Conservation (phyloP, 2,329 filamentous ascomycete species). For the Sporothrix globosa region DNA sequence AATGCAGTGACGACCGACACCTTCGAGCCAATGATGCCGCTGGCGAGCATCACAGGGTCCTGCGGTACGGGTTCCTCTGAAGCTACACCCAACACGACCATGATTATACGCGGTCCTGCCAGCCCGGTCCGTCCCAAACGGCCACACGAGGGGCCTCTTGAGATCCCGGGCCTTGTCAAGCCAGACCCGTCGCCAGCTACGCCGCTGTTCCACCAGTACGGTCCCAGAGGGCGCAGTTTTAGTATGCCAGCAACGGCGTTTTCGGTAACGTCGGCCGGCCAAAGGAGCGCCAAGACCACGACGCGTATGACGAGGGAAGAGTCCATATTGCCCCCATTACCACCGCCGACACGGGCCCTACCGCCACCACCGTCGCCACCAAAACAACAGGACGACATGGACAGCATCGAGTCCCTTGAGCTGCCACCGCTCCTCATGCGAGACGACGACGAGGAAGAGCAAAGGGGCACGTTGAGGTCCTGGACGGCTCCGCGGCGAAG, state of each 20-base stretch:
- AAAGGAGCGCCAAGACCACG: not conserved
- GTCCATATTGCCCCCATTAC: conserved; percentile 42
- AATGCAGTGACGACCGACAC: conserved; percentile 33
- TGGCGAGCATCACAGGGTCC: not conserved
- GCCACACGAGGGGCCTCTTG: conserved; percentile 45
- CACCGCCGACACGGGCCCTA: conserved; percentile 52
- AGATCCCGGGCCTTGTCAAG: conserved; percentile 45
- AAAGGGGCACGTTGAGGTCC: not conserved
- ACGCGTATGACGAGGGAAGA: not conserved
- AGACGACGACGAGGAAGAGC: not conserved
- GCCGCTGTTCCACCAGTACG: not conserved
- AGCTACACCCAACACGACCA: no score
- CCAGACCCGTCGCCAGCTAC: conserved; percentile 36
- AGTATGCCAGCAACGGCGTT: conserved; percentile 27
- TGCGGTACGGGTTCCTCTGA: not conserved
- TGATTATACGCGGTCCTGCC: conserved; percentile 10
- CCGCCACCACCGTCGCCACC: conserved; percentile 43
- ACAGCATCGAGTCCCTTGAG: conserved; percentile 25
- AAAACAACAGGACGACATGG: conserved; percentile 4
- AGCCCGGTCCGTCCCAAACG: conserved; percentile 45
- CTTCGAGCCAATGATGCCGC: conserved; percentile 26
- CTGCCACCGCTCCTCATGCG: conserved; percentile 23
- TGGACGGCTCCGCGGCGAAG: not conserved
- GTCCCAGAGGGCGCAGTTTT: conserved; percentile 13
- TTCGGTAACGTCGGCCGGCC: not conserved